Evolutionary conservation across 2,329 filamentous ascomycete genomes (phyloP), one percentile per base, ranked within the genome.

Genomic region (Arthroderma sp.): DNA sequence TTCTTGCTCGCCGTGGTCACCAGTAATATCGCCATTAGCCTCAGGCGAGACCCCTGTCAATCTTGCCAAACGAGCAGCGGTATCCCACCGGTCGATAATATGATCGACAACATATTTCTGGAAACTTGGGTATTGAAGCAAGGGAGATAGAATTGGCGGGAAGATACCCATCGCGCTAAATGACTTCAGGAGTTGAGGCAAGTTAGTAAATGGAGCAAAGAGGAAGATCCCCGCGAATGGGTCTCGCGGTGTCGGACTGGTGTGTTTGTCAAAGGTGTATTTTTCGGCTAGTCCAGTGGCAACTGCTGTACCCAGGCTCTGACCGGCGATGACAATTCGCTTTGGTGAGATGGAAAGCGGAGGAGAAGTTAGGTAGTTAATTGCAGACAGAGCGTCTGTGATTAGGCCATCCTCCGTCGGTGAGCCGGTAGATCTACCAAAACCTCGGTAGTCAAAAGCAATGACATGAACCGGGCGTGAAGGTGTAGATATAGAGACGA

Each of bases 361-460:
- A 67, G 54, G 51, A 6, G 65, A 62, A 3, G 65, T 68, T 8
- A 70, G 55, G 40, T 83, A 93, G 48, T 86, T 73, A 3, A 93
- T 70, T 3, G 85, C 66, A 0, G 85, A 72, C 3, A 82, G 70
- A 10, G 81, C 85, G 58, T 96, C 89, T 4, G 75, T 77, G 45
- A 94, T 84, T 5, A 96, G 66, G 0, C 89, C 89, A 32, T 74
- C 66, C 65, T 96, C 89, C 0, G 80, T 81, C 0, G 89, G 89
- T 3, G 64, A 67, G n/a, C 89, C 86, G 0, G 80, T 85, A 6
- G 84, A 91, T 34, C 77, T 73, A 1, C 87, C 88, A 54, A 85
- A 95, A 5, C 88, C 88, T 11, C 88, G 82, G 63, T 95, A 95
- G 68, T 94, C 87, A 55, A 94, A 79, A 34, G 85, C 77, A n/a